A percentile compares a stretch with the other conserved stretches of the same genome.
Conservation (phyloP, 495 filamentous ascomycete species). For the Lophiostoma macrostomum region DNA sequence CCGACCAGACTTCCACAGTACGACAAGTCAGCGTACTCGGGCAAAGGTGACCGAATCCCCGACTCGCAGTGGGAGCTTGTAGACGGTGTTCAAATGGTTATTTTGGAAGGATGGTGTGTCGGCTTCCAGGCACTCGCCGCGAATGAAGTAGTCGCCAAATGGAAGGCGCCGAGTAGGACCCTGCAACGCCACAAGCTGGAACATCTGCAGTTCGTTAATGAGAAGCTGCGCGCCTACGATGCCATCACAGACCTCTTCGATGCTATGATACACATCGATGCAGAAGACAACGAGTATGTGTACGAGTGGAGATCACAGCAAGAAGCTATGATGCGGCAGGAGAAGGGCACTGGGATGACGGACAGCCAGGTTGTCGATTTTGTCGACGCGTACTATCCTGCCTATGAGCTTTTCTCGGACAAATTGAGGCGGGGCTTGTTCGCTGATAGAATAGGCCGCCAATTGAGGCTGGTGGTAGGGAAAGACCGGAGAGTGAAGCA, state of each 20-base stretch:
- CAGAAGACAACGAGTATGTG: conserved; percentile 69
- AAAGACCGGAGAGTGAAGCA: conserved; percentile 37
- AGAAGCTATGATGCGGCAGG: conserved; percentile 63
- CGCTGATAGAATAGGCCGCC: conserved; percentile 30
- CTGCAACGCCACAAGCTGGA: conserved; percentile 61
- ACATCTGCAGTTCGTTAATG: conserved; percentile 71
- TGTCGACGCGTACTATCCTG: conserved; percentile 67
- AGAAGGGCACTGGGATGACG: conserved; percentile 74
- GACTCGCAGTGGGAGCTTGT: conserved; percentile 58
- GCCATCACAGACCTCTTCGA: conserved; percentile 53
- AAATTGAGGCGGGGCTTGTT: conserved; percentile 37
- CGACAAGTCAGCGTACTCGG: conserved; percentile 75
- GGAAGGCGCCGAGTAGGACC: conserved; percentile 53
- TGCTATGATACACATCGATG: conserved; percentile 49
- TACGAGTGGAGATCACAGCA: conserved; percentile 87
- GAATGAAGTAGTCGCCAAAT: conserved; percentile 53
- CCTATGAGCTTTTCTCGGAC: conserved; percentile 49
- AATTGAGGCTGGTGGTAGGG: conserved; percentile 39
- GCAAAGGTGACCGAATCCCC: conserved; percentile 73
- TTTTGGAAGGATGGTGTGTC: conserved; percentile 93
- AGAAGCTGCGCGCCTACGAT: conserved; percentile 66
- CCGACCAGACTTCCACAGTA: conserved; percentile 70
- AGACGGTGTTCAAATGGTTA: conserved; percentile 64
- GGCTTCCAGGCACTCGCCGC: conserved; percentile 70
- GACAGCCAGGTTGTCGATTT: conserved; percentile 64